These are phyloP conservation scores for Pythium scleroteichum DNA, from an alignment of 352 stramenopile species.

Conservation along the genomic window DNA sequence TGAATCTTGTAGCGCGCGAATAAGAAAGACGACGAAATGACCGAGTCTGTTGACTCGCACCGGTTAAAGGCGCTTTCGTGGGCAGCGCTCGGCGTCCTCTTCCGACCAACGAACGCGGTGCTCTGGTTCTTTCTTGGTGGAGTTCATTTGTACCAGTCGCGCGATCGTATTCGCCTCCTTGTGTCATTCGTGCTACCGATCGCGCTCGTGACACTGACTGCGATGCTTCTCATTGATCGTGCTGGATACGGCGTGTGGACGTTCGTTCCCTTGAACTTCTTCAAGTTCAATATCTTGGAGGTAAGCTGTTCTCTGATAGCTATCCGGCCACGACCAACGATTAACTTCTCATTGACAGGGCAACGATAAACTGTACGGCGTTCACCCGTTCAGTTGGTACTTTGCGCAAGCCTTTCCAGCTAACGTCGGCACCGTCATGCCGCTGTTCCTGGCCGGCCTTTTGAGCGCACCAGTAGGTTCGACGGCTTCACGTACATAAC, in stretches of 20 bases:
- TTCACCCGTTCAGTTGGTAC: conserved; percentile 85
- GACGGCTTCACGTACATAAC: too few relatives aligned
- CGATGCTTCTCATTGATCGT: conserved; percentile 78
- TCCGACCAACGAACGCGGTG: conserved; percentile 78
- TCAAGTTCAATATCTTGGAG: conserved; percentile 87
- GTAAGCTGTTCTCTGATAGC: conserved; percentile 22
- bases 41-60: conserved; percentile 9
- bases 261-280: conserved; percentile 85
- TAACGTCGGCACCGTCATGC: conserved; percentile 58
- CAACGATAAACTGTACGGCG: conserved; percentile 81
- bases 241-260: conserved; percentile 81
- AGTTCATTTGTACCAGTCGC: conserved; percentile 51
- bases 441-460: conserved; percentile 52
- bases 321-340: too few relatives aligned
- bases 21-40: conserved; percentile 29
- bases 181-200: conserved; percentile 61
- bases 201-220: conserved; percentile 40
- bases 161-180: conserved; percentile 40
- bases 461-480: conserved; percentile 53
- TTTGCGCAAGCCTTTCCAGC: conserved; percentile 77
- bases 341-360: conserved; percentile 33
- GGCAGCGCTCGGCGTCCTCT: conserved; percentile 74
- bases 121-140: conserved; percentile 76
- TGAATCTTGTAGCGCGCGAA: conserved; percentile 14
- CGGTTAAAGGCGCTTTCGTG: conserved; percentile 42